Evolutionary conservation across 805 yeast genomes (phyloP).

Genomic region (Lipomyces spencermartinsiae): DNA sequence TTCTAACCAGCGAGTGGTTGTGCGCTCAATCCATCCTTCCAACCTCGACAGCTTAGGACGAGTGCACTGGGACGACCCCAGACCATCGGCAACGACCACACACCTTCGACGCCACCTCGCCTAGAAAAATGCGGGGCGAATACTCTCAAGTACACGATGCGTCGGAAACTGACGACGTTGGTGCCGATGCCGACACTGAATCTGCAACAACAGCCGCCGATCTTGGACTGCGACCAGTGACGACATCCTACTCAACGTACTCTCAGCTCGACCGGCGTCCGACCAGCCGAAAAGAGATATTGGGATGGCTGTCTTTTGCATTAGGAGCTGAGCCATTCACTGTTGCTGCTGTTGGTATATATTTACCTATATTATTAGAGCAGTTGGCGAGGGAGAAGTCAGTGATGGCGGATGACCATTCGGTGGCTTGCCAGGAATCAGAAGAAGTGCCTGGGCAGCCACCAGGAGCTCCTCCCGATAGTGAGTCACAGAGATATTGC

Average conservation of each 20-base stretch:
- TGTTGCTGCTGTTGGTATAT: slow-evolving; percentile 79
- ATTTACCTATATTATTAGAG: slow-evolving; percentile 73
- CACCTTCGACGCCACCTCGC: background rate
- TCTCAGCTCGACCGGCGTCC: slow-evolving; percentile 36
- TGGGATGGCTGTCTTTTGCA: slow-evolving; percentile 65
- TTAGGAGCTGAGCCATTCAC: slow-evolving; percentile 84
- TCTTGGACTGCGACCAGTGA: slow-evolving; percentile 23
- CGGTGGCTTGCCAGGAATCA: slow-evolving; percentile 57
- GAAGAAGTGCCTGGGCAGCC: slow-evolving; percentile 8
- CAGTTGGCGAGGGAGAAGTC: slow-evolving; percentile 77
- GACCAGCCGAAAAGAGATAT: slow-evolving; percentile 54
- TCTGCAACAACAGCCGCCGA: slow-evolving; percentile 3
- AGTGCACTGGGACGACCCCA: too few species aligned
- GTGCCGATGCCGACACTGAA: background rate
- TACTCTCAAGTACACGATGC: background rate
- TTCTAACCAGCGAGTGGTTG: too few species aligned
- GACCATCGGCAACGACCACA: background rate
- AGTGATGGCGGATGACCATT: slow-evolving; percentile 63
- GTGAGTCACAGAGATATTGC: slow-evolving; percentile 47
- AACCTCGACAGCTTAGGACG: too few species aligned
- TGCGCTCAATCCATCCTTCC: too few species aligned
- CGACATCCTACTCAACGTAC: slow-evolving; percentile 30
- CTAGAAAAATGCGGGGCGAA: background rate
- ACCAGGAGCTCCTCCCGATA: slow-evolving; percentile 27
- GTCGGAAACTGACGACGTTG: slow-evolving; percentile 3